These are phyloP conservation scores for Wickerhamomyces sydowiorum DNA, from an alignment of 805 yeast species.

Conservation along the genomic window DNA sequence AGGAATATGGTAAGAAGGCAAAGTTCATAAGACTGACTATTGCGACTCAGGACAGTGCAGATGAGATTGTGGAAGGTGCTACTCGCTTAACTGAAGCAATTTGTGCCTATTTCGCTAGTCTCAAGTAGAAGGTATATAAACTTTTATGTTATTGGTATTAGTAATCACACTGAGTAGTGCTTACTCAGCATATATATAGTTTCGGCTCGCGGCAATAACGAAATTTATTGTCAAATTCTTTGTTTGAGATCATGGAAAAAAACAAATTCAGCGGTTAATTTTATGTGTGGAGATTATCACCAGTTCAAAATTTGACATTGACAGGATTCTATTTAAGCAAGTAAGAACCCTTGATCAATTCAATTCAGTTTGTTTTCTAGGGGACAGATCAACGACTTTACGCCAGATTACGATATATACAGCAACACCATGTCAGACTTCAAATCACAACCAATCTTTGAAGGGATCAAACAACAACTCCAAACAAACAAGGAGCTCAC, in stretches of 20 bases:
- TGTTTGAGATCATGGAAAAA: too few species aligned
- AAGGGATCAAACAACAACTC: constrained; percentile 16
- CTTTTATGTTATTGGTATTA: too few species aligned
- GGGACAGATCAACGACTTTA: not conserved
- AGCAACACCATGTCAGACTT: constrained; percentile 5
- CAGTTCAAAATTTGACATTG: not conserved
- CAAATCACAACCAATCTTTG: constrained; percentile 20
- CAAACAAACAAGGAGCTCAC: constrained; percentile 10
- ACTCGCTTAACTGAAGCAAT: constrained; percentile 11
- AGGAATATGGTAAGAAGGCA: constrained; percentile 34
- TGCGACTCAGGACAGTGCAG: constrained; percentile 42
- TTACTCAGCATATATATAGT: too few species aligned
- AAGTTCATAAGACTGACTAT: constrained; percentile 54
- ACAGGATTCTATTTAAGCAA: not conserved
- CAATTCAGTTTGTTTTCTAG: too few species aligned
- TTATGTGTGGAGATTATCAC: too few species aligned
- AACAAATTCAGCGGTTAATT: not conserved
- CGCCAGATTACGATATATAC: not conserved
- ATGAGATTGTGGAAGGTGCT: constrained; percentile 38
- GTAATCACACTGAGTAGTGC: too few species aligned
- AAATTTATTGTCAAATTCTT: too few species aligned
- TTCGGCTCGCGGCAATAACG: too few species aligned
- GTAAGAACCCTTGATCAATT: too few species aligned
- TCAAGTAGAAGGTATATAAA: too few species aligned
- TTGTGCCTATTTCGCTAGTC: constrained; percentile 7